phyloP scores from a whole-genome alignment of 2,329 filamentous ascomycete genomes.

The Raffaelea arxii region DNA sequence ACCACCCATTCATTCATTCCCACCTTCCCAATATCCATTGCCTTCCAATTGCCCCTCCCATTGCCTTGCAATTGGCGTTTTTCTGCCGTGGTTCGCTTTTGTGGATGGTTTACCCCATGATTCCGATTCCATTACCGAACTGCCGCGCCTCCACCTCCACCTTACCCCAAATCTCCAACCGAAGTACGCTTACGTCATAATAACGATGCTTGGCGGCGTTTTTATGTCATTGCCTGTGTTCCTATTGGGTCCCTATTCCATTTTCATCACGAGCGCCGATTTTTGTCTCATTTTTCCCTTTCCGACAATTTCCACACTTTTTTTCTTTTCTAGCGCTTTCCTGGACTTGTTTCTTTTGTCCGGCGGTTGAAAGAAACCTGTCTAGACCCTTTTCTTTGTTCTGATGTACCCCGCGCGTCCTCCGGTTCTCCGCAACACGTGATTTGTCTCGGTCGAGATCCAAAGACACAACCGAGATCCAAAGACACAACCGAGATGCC shows the following conservation, averaged over 20 bases:
- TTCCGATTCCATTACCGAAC: conserved; percentile 3
- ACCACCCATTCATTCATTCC: neutral
- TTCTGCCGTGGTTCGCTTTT: no score
- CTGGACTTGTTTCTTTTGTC: no score
- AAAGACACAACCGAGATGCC: neutral
- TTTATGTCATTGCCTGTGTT: neutral
- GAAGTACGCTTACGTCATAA: conserved; percentile 3
- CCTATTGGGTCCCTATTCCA: neutral
- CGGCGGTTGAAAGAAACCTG: no score
- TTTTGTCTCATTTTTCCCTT: neutral
- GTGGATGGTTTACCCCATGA: neutral
- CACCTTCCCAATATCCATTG: neutral
- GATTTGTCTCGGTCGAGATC: no score
- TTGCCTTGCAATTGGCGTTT: neutral
- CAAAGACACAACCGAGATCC: neutral
- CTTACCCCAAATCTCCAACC: neutral
- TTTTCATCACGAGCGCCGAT: neutral
- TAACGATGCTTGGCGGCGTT: no score
- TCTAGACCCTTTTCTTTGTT: no score
- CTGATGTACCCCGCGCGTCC: no score
- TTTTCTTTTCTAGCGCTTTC: no score
- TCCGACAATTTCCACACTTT: conserved; percentile 12
- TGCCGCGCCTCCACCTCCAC: conserved; percentile 3
- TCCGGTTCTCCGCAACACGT: no score
- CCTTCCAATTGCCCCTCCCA: neutral